A percentile compares a stretch with the other conserved stretches of the same genome.
Conservation (phyloP, 106 monocot species). For the Acanthochlamys bracteata region DNA sequence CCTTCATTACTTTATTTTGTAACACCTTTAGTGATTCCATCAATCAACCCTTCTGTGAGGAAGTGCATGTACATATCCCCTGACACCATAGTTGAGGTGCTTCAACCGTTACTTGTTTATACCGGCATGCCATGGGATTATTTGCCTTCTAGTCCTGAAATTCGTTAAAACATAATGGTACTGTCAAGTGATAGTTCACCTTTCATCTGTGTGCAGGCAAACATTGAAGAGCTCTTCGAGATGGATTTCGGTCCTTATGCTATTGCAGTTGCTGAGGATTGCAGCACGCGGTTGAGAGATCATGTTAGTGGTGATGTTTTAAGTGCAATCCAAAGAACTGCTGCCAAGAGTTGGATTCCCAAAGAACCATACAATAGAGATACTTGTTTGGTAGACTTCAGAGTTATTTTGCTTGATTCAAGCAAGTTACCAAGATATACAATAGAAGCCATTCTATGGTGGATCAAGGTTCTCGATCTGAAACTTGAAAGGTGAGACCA, state of each 20-base stretch:
- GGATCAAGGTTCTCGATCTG: slow-evolving; percentile 51
- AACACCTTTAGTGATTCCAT: slow-evolving; percentile 58
- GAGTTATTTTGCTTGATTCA: slow-evolving; percentile 47
- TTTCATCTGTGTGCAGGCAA: slow-evolving; percentile 35
- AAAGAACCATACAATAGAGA: slow-evolving; percentile 46
- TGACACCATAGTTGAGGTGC: slow-evolving; percentile 51
- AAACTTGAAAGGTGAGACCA: slow-evolving; percentile 31
- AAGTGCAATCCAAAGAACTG: slow-evolving; percentile 69
- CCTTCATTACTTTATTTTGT: slow-evolving; percentile 29
- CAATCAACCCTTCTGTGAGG: slow-evolving; percentile 28
- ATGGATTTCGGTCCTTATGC: slow-evolving; percentile 43
- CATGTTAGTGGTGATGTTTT: slow-evolving; percentile 51
- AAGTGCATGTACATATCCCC: slow-evolving; percentile 60
- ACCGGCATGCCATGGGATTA: not conserved
- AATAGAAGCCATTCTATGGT: slow-evolving; percentile 48
- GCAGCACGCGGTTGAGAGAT: slow-evolving; percentile 44
- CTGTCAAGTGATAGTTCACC: not conserved
- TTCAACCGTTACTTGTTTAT: not conserved
- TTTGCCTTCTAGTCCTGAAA: not conserved
- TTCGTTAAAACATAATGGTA: not conserved
- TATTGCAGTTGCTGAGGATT: slow-evolving; percentile 52
- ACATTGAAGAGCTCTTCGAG: slow-evolving; percentile 58
- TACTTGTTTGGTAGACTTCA: slow-evolving; percentile 58
- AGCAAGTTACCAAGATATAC: slow-evolving; percentile 29
- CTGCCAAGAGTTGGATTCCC: slow-evolving; percentile 59